Percentiles rank a stretch among this genome's conserved stretches.
Evolutionary conservation across 495 filamentous ascomycete genomes (phyloP).

Genomic region (Podospora tetraspora): DNA sequence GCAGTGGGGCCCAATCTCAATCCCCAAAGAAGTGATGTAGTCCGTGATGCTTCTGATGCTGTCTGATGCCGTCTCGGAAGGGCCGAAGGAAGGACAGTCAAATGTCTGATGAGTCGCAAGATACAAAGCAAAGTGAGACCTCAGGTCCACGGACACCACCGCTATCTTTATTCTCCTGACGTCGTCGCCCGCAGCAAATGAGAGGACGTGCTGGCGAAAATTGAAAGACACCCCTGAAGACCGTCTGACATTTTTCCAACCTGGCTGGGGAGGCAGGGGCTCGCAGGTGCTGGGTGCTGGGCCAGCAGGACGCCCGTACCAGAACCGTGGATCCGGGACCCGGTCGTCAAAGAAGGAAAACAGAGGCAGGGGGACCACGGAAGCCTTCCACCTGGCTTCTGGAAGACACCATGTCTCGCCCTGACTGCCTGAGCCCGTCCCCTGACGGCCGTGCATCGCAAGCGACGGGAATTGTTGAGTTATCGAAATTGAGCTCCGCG

Average conservation of each 20-base stretch:
- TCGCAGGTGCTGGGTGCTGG: too few relatives aligned
- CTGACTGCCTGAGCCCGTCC: too few relatives aligned
- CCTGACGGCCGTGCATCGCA: neutral
- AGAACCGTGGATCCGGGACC: neutral
- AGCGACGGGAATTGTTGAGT: neutral
- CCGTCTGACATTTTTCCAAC: neutral
- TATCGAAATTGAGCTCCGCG: neutral
- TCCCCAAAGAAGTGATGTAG: neutral
- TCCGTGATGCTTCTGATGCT: too few relatives aligned
- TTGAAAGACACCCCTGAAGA: neutral
- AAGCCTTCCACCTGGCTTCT: neutral
- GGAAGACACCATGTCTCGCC: neutral
- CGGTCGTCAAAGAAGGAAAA: neutral
- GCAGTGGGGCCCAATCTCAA: neutral
- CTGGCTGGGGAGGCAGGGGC: neutral
- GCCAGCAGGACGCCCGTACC: neutral
- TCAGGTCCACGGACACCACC: neutral
- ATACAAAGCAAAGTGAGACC: neutral
- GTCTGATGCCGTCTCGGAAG: neutral
- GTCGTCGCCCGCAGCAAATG: neutral
- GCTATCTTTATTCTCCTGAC: neutral
- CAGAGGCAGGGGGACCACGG: neutral
- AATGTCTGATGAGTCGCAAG: neutral
- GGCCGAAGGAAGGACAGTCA: neutral
- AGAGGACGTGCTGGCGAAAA: neutral